Evolutionary conservation across 2,329 filamentous ascomycete genomes (phyloP), one percentile per base, ranked within the genome.

Genomic region (Pseudogymnoascus sp.): DNA sequence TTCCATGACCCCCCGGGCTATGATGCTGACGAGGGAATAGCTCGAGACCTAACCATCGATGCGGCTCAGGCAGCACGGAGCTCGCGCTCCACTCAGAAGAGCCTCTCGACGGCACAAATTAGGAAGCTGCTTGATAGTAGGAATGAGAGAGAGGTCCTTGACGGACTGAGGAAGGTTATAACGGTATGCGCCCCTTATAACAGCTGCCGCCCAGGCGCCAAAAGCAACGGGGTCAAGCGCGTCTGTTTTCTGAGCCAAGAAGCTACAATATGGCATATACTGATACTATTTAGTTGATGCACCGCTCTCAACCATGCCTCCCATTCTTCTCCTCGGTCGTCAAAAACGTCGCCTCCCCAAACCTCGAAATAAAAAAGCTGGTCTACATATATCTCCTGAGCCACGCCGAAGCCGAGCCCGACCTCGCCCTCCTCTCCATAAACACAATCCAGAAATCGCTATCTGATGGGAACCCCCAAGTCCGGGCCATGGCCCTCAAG

Each of bases 361-460:
- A 92, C 72, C 83, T 97, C 71, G 92, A 96, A 73, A 93, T 98
- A 77, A 96, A 97, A 79, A 98, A 98, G 77, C 86, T 99, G 64
- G 95, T 99, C 67, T 99, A 99, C 80, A 96, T 97, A 75, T 99
- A 97, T 78, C 87, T 99, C 67, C 89, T 98, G 66, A 91, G 96
- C 75, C 93, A 99, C 82, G 95, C 95, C 75, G 95, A 98, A 75
- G 87, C 92, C 68, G 95, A 98, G 73, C 95, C 93, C 65, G 95
- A 99, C 77, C 90, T 97, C 54, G 93, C 95, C 19, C 84, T 99
- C 39, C 84, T 99, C 51, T 96, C 93, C 65, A 97, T 99, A 83
- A 99, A 99, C 78, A 96, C 95, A 6, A 98, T 99, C 71, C 95
- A 99, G 74, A 98, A 97, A 77, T 96, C 93, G 8, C 85, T 99